phyloP scores from a whole-genome alignment of 2,329 filamentous ascomycete species.

The Pyrenochaeta sp. region DNA sequence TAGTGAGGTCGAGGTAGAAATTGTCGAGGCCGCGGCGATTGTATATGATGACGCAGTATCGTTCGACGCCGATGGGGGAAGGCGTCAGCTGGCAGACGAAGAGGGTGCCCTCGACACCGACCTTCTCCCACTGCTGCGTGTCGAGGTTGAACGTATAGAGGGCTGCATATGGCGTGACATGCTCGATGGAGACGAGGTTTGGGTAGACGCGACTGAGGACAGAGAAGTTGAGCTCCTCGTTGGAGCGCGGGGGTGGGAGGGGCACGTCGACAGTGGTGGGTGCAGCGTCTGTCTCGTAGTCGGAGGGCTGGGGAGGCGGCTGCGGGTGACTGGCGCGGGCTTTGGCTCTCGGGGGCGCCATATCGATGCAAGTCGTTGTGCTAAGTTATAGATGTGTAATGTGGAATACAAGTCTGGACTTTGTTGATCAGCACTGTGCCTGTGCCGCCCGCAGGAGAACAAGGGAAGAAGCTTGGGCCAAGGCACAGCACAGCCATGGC shows the following conservation, averaged over 20 bases:
- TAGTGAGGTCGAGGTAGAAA: constrained; percentile 55
- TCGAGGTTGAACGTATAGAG: constrained; percentile 79
- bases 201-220: constrained; percentile 86
- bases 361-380: constrained; percentile 5
- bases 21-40: constrained; percentile 60
- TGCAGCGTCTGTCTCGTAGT: constrained; percentile 61
- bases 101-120: constrained; percentile 83
- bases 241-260: constrained; percentile 67
- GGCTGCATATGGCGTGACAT: constrained; percentile 84
- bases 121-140: constrained; percentile 81
- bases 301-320: constrained; percentile 58
- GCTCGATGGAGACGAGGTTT: constrained; percentile 74
- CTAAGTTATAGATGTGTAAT: too few relatives aligned
- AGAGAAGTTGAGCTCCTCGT: constrained; percentile 85
- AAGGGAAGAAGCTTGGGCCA: constrained; percentile 11
- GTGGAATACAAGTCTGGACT: constrained; percentile 4
- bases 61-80: constrained; percentile 46
- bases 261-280: constrained; percentile 49
- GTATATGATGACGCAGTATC: constrained; percentile 57
- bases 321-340: constrained; percentile 39
- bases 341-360: constrained; percentile 43
- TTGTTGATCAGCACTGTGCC: neutral
- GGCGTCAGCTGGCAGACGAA: constrained; percentile 77
- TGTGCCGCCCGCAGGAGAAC: neutral
- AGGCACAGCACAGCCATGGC: constrained; percentile 5